phyloP scores from a whole-genome alignment of 768 basidiomycete genomes.

The Cystofilobasidium ferigula region DNA sequence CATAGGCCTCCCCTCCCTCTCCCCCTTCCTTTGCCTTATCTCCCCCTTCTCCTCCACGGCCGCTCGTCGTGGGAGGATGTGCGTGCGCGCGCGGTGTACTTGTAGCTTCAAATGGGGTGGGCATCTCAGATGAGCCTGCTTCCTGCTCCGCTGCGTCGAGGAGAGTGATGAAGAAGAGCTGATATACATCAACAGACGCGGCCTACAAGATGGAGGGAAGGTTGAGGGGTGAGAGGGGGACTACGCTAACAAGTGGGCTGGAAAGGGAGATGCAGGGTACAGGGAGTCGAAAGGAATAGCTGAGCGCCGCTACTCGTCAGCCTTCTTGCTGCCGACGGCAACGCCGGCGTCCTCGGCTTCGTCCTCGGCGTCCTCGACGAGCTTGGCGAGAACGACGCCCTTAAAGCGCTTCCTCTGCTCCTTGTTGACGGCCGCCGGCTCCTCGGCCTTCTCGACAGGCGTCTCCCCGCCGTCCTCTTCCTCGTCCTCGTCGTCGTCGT shows the following conservation, averaged over 20 bases:
- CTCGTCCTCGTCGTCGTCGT: conserved; percentile 9
- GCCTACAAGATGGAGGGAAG: too few relatives aligned
- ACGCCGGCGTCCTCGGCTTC: background rate
- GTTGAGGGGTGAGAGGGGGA: too few relatives aligned
- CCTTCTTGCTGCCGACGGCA: background rate
- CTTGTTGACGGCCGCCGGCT: background rate
- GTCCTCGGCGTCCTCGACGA: background rate
- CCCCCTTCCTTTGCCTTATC: too few relatives aligned
- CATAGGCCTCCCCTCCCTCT: background rate
- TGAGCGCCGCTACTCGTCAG: background rate
- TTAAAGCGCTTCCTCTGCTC: background rate
- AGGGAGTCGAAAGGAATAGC: background rate
- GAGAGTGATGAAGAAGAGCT: too few relatives aligned
- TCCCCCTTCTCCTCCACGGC: too few relatives aligned
- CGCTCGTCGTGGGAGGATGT: too few relatives aligned
- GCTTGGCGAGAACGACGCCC: conserved; percentile 3
- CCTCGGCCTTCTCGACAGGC: background rate
- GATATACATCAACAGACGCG: background rate
- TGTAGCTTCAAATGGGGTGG: too few relatives aligned
- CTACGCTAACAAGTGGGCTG: background rate
- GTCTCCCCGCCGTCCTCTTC: background rate
- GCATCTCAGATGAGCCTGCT: too few relatives aligned
- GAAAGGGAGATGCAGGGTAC: background rate
- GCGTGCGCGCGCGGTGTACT: background rate
- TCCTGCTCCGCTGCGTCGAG: too few relatives aligned